These are phyloP conservation scores for Talaromyces rugulosus DNA, from an alignment of 2,329 filamentous ascomycete species.

Conservation along the genomic window DNA sequence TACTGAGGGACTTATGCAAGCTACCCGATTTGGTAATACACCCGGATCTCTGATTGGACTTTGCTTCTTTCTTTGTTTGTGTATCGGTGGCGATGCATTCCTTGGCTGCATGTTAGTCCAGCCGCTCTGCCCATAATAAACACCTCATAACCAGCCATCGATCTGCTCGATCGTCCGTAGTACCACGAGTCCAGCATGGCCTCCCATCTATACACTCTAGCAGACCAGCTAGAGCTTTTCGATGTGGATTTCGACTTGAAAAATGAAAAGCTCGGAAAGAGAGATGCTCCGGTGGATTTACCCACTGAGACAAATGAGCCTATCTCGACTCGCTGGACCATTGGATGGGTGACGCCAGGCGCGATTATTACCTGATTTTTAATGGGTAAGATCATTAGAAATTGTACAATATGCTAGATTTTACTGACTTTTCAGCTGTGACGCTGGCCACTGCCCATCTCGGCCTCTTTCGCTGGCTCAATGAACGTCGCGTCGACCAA, in stretches of 20 bases:
- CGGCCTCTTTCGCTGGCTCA: slow-evolving; percentile 5
- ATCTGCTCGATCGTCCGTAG: no score
- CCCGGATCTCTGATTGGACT: no score
- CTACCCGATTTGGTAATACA: no score
- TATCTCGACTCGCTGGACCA: slow-evolving; percentile 6
- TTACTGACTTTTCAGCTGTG: slow-evolving; percentile 2
- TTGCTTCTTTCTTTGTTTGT: no score
- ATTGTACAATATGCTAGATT: neutral
- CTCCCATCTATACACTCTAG: slow-evolving; percentile 4
- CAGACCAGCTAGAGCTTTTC: slow-evolving; percentile 8
- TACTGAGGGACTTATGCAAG: no score
- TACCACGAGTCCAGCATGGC: no score
- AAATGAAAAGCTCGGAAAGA: neutral
- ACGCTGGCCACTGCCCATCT: slow-evolving; percentile 5
- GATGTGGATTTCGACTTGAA: neutral
- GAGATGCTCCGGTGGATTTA: neutral
- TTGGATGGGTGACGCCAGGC: slow-evolving; percentile 8
- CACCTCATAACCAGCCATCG: no score
- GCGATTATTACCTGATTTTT: slow-evolving; percentile 4
- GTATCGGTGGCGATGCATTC: no score
- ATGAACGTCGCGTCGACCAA: neutral
- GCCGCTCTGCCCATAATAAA: no score
- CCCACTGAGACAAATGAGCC: neutral
- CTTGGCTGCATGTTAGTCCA: no score
- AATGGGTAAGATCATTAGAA: neutral